These are phyloP conservation scores for Aspergillus calidoustus DNA, from an alignment of 2,329 filamentous ascomycete genomes.

Conservation along the genomic window DNA sequence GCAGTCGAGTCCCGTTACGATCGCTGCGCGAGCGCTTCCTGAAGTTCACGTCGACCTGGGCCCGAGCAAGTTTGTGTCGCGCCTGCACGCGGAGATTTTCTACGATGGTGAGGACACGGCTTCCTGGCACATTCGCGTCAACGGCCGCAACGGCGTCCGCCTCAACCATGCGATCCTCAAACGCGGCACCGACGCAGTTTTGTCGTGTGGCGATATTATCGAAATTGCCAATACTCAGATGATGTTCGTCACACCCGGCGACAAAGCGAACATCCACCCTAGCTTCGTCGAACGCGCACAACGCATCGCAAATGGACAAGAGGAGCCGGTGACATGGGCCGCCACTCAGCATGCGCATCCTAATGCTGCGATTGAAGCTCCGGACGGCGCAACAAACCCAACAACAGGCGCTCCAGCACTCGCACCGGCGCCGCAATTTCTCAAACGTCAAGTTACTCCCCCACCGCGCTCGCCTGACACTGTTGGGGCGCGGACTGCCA, in stretches of 20 bases:
- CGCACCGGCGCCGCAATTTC: slow-evolving; percentile 49
- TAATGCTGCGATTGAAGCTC: slow-evolving; percentile 27
- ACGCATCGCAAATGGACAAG: slow-evolving; percentile 47
- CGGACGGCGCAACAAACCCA: slow-evolving; percentile 27
- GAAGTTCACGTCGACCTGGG: slow-evolving; percentile 85
- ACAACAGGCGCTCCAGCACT: slow-evolving; percentile 39
- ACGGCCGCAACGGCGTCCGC: slow-evolving; percentile 88
- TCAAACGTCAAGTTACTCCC: slow-evolving; percentile 49
- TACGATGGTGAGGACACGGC: slow-evolving; percentile 68
- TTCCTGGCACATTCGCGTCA: slow-evolving; percentile 83
- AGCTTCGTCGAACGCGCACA: slow-evolving; percentile 72
- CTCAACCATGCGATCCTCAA: slow-evolving; percentile 76
- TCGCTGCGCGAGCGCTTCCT: slow-evolving; percentile 49
- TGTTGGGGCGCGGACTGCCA: slow-evolving; percentile 43
- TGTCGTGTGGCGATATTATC: slow-evolving; percentile 87
- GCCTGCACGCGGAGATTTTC: slow-evolving; percentile 74
- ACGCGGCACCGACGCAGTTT: slow-evolving; percentile 65
- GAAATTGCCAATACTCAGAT: slow-evolving; percentile 94
- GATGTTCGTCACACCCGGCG: slow-evolving; percentile 94
- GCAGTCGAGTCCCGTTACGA: slow-evolving; percentile 52
- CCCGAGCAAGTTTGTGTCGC: slow-evolving; percentile 79
- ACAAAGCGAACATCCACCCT: slow-evolving; percentile 70
- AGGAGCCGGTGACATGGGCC: slow-evolving; percentile 43
- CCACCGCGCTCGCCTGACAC: slow-evolving; percentile 47
- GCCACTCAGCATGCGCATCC: slow-evolving; percentile 46